Evolutionary conservation across 192 early-diverging fungal species (phyloP), one percentile per base, ranked within the genome.

Genomic region (Rhizoclosmatium sp.): DNA sequence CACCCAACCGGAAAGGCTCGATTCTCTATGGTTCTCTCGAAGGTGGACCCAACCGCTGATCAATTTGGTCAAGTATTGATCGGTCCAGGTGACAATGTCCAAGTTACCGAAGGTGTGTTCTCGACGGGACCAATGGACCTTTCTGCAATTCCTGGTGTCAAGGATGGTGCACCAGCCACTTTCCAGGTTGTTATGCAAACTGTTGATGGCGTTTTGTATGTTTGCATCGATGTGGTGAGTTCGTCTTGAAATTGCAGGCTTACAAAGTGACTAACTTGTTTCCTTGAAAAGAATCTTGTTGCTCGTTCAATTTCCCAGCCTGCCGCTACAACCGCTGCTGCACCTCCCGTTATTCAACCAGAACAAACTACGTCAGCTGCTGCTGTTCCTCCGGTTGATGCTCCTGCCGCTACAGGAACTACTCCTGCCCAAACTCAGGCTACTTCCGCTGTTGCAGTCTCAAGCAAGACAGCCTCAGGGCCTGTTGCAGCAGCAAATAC

Each of bases 31-130:
- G 80, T 89, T 21, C 72, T 81, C 14, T 67, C 78, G 23, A 82
- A 76, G n/a, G 81, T 74, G 59, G 84, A 83, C 62, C 89, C 89
- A 5, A 61, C 78, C 3, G 78, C 75, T 54, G 71, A 82, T n/a
- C 73, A 75, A 47, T 75, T 75, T 47, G 60, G 51, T 0, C 70
- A 72, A 72, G 56, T 59, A 12, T 75, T 62, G 23, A 23, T 75
- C 45, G 59, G n/a, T 42, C n/a, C n/a, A 39, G 70, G 70, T 39
- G 14, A 10, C 70, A 58, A 71, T 47, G 51, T 58, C 0, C 56
- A 16, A 16, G 4, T 56, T 7, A 31, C 31, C 0, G 31, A 47
- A 40, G 70, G 70, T n/a, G 19, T 80, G 80, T 71, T 91, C 87
- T 46, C 82, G 80, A 21, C 9, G 54, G 47, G 71, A 78, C 4